Evolutionary conservation across 108 stramenopile species (phyloP), one percentile per base, ranked within the genome.

Genomic region (Conticribra weissflogii): DNA sequence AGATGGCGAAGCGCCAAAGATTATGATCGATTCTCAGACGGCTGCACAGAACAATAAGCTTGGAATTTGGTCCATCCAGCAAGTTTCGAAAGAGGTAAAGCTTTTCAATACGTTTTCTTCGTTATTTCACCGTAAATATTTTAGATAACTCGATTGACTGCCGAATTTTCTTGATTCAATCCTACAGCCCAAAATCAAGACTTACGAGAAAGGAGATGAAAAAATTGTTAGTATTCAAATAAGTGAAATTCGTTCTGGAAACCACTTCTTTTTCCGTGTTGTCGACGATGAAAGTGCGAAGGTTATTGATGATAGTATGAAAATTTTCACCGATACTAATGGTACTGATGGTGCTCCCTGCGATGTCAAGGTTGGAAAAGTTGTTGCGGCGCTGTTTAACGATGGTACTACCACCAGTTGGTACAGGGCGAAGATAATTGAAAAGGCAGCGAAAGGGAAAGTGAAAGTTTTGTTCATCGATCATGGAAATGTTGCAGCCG

Each of bases 351-450:
- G 85, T 12, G 91, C 86, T 51, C 94, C 91, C n/a, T 91, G 90
- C 63, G 95, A 92, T 22, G 59, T 80, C 23, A 92, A 90, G 55
- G 69, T 81, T 48, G 91, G 93, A 59, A 92, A 88, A 52, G 69
- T 86, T 24, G 90, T 96, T 58, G 97, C 97, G 28, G 97, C 97
- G 5, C 82, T 98, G 45, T 99, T 99, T 71, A 88, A 98, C 63
- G 98, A 99, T 72, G 98, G 97, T 17, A 66, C 75, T 17, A 93
- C 94, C 31, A 89, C 83, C 54, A 78, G 83, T 45, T 99, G 98
- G 98, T 99, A 96, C 90, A 84, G 98, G 29, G 98, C 97, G n/a
- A 90, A 92, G 66, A 78, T 99, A 30, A 22, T 91, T 17, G 95
- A 92, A 71, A 82, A 72, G 23, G 60, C 66, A 28, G 63, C 44